Evolutionary conservation across 1,284 basidiomycete species (phyloP), one percentile per base, ranked within the genome.

Genomic region (Rhodotorula sp.): DNA sequence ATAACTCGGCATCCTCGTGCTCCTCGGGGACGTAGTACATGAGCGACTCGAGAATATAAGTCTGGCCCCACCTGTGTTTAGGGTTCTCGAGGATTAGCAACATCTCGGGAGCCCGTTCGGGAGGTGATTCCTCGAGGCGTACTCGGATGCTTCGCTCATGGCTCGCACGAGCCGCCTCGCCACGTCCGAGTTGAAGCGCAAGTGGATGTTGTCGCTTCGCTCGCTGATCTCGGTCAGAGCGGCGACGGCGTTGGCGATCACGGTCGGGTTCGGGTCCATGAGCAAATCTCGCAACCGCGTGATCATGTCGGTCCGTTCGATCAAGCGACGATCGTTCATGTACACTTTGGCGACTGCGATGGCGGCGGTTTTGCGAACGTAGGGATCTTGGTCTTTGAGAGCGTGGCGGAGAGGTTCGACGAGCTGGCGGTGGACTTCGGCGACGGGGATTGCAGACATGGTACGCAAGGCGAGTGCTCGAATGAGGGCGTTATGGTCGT

Each of bases 21-120:
- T 86, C 85, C 77, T 94, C 88, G 10, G 96, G 96, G 12, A 97
- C 90, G 79, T 91, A 99, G 65, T 94, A 91, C 71, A 99, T 83
- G 46, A 99, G 82, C 5, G 92, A 90, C 80, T 99, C 96, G 64
- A 99, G 85, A 74, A 99, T 98, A 80, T 99, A 99, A 54, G 98
- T 94, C 81, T 98, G 95, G 1, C 95, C 95, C 96, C 96, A 99
- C 82, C 93, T 96, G 62, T 20, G 44, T 17, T 29, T 20, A 26
- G 8, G 5, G 30, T 29, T 17, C 8, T 22, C 22, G n/a, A 8
- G 44, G 44, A 10, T 53, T 10, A 20, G 60, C 2, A 6, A 17
- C 4, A 17, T 3, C 6, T 20, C 12, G 45, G 22, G 1, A n/a
- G 18, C 53, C 8, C 2, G 20, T 18, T 24, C 3, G 4, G 6